Conservation (phyloP, 805 yeast species). For the Isabelozyma pseudorhagii region DNA sequence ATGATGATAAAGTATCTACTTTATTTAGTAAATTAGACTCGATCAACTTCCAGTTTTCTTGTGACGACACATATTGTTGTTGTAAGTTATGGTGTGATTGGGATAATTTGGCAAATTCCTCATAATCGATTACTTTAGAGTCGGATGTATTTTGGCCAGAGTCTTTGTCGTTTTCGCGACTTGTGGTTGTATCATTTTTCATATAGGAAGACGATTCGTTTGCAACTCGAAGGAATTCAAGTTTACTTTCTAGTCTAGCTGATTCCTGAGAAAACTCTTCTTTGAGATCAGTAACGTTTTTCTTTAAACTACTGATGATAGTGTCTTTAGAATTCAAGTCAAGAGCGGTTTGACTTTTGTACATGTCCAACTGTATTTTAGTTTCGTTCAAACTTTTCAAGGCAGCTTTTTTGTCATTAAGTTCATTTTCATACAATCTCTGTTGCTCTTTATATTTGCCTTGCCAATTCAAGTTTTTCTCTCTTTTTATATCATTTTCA, state of each 20-base stretch:
- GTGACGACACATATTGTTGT: conserved; percentile 69
- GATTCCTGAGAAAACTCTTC: conserved; percentile 44
- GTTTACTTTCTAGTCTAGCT: conserved; percentile 59
- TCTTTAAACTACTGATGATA: conserved; percentile 26
- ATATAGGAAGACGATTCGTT: conserved; percentile 43
- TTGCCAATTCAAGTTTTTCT: conserved; percentile 19
- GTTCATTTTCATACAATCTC: conserved; percentile 19
- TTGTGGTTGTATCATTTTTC: conserved; percentile 1
- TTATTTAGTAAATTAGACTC: conserved; percentile 63
- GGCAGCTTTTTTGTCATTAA: conserved; percentile 14
- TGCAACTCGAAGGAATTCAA: conserved; percentile 65
- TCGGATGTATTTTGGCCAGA: conserved; percentile 7
- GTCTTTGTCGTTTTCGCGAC: not conserved
- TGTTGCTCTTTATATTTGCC: conserved; percentile 21
- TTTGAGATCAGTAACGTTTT: conserved; percentile 30
- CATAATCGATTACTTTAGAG: conserved; percentile 28
- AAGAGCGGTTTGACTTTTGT: conserved; percentile 26
- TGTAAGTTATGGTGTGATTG: conserved; percentile 57
- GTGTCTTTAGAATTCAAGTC: conserved; percentile 31
- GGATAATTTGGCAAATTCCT: conserved; percentile 40
- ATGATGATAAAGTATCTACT: conserved; percentile 30
- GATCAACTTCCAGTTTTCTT: conserved; percentile 78
- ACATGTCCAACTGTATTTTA: conserved; percentile 30
- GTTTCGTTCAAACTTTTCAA: conserved; percentile 25
- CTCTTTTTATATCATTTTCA: conserved; percentile 13